These are phyloP conservation scores for Mallotus nudiflorus DNA, from an alignment of 345 rosid genomes.

Conservation along the genomic window DNA sequence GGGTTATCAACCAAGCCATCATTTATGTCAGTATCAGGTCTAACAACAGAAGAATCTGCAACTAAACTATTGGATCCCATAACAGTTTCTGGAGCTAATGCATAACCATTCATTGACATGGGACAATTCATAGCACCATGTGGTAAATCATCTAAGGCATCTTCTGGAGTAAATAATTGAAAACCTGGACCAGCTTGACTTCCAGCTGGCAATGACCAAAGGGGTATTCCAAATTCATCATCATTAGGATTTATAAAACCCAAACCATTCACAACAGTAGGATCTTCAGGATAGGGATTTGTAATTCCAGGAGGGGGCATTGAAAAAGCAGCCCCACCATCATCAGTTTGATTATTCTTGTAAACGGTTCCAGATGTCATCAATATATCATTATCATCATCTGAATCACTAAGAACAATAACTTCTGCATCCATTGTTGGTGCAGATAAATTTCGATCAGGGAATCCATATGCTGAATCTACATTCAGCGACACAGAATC, in stretches of 20 bases:
- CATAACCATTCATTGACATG: slow-evolving; percentile 61
- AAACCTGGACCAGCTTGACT: slow-evolving; percentile 66
- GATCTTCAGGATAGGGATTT: slow-evolving; percentile 61
- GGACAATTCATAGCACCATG: slow-evolving; percentile 53
- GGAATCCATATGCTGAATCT: slow-evolving; percentile 52
- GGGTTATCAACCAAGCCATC: slow-evolving; percentile 85
- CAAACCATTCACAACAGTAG: slow-evolving; percentile 52
- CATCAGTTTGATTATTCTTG: slow-evolving; percentile 48
- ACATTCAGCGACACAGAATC: slow-evolving; percentile 73
- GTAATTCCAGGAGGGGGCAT: slow-evolving; percentile 53
- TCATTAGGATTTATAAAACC: slow-evolving; percentile 58
- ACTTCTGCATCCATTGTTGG: slow-evolving; percentile 60
- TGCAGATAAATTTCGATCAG: slow-evolving; percentile 49
- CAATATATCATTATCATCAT: slow-evolving; percentile 67
- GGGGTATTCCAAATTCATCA: slow-evolving; percentile 70
- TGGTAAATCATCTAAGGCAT: slow-evolving; percentile 59
- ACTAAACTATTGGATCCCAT: slow-evolving; percentile 45
- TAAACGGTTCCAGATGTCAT: slow-evolving; percentile 53
- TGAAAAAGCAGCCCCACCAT: slow-evolving; percentile 56
- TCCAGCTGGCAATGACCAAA: slow-evolving; percentile 76
- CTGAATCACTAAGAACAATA: slow-evolving; percentile 91
- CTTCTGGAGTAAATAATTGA: slow-evolving; percentile 71
- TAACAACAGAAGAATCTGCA: slow-evolving; percentile 54
- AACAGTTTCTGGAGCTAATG: slow-evolving; percentile 55
- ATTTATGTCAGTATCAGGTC: slow-evolving; percentile 45